Percentiles rank a stretch among this genome's conserved stretches.
Evolutionary conservation across 2,329 filamentous ascomycete species (phyloP).

Genomic region (Lachnellula cervina): DNA sequence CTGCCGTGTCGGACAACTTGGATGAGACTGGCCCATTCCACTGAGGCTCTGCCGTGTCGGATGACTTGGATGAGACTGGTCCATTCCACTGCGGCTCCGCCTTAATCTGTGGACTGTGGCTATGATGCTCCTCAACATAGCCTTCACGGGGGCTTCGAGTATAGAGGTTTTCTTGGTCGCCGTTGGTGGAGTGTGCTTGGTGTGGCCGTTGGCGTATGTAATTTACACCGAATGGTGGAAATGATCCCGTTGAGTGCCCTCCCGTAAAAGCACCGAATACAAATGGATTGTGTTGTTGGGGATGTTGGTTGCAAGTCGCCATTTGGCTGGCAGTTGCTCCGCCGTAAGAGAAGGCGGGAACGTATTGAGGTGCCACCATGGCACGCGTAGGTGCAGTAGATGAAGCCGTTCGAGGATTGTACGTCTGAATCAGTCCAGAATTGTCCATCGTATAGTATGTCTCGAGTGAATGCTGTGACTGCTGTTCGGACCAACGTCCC

Average conservation of each 20-base stretch:
- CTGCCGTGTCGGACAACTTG: conserved; percentile 11
- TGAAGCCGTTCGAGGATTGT: conserved; percentile 40
- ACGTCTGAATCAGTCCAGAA: conserved; percentile 41
- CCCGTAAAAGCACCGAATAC: conserved; percentile 35
- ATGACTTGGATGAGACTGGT: conserved; percentile 16
- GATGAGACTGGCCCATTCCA: conserved; percentile 19
- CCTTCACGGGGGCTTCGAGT: conserved; percentile 32
- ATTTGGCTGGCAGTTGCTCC: conserved; percentile 40
- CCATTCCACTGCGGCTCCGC: conserved; percentile 27
- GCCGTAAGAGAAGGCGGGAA: conserved; percentile 41
- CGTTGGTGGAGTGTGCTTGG: conserved; percentile 23
- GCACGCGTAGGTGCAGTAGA: conserved; percentile 39
- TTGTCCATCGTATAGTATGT: conserved; percentile 38
- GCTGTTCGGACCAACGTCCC: conserved; percentile 49
- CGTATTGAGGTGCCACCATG: conserved; percentile 43
- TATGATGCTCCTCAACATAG: conserved; percentile 25
- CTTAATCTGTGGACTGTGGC: conserved; percentile 33
- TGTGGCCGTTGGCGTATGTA: conserved; percentile 32
- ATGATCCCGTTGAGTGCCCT: conserved; percentile 27
- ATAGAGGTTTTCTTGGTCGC: conserved; percentile 23
- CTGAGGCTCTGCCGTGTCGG: conserved; percentile 27
- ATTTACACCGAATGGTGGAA: conserved; percentile 25
- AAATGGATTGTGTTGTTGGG: conserved; percentile 38
- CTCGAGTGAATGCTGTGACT: conserved; percentile 23
- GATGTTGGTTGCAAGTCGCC: conserved; percentile 34